Base-by-base conservation (phyloP, 1,284 basidiomycete species). In the Vanrija pseudolonga region DNA sequence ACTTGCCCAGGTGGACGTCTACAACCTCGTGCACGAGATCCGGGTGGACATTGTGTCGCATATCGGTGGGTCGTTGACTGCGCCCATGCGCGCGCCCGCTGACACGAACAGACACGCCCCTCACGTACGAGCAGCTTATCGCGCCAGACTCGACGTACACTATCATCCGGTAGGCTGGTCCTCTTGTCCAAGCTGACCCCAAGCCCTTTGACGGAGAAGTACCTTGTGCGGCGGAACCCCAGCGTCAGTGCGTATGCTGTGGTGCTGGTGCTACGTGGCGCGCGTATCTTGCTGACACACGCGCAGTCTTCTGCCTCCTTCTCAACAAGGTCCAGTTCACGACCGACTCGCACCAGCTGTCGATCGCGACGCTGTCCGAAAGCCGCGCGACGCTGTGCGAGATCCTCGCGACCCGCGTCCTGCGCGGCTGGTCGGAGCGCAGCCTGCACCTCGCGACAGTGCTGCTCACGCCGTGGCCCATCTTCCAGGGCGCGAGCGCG, bases 141-240 rank as follows among this genome's bases (percentile, higher is more conserved):
- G 85, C 85, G 0, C 88, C 91, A 0, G 91, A 95, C 71, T 81
- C 91, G 41, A 90, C 87, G 0, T 94, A 94, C 72, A 88, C 89
- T 0, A 84, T 95, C 55, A 81, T 93, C 23, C 60, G 74, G 76
- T 76, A 24, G 37, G 36, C 19, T 12, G 17, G 7, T n/a, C 18
- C 4, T 17, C 14, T 47, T 4, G 14, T 15, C 52, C 15, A 14
- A 19, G 26, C 42, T 59, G 47, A 53, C 19, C 6, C 2, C 54
- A 71, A 71, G 45, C 76, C 74, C 8, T 56, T 7, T 77, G 50
- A 74, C 72, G 14, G 75, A 75, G 38, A 77, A 77, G 60, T 75
- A 77, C 52, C 61, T 73, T 7, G 63, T 63, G 5, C 41, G 69
- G 42, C 61, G 68, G 45, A 77, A 76, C 56, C 73, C 76, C 37